Percentiles rank a stretch among this genome's conserved stretches.
Evolutionary conservation across 495 filamentous ascomycete genomes (phyloP).

Genomic region (Cetradonia linearis): DNA sequence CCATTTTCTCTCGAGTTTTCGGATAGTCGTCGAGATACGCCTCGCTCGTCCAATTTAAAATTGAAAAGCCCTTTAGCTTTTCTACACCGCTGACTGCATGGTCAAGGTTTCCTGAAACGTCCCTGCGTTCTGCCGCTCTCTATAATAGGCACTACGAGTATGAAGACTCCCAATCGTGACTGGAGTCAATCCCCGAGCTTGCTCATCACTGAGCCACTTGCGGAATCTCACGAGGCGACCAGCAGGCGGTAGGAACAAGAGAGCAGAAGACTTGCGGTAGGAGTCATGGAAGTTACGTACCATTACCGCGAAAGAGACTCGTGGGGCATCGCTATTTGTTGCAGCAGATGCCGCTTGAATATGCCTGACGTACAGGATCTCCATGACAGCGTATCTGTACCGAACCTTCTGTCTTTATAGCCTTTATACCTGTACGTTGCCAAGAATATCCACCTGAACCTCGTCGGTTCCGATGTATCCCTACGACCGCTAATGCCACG

Average conservation of each 20-base stretch:
- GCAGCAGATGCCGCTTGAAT: background rate
- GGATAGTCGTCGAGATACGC: background rate
- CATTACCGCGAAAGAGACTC: background rate
- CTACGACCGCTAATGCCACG: background rate
- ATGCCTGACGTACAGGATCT: background rate
- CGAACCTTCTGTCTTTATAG: background rate
- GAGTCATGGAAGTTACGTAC: background rate
- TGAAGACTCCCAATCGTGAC: background rate
- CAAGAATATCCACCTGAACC: background rate
- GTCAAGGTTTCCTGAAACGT: background rate
- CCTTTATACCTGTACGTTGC: background rate
- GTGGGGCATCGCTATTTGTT: background rate
- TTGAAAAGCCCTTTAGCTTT: background rate
- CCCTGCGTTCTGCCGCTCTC: background rate
- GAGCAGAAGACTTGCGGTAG: background rate
- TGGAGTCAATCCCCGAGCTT: background rate
- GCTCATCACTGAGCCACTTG: background rate
- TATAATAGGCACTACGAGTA: background rate
- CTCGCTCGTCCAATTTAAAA: background rate
- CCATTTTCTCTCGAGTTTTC: background rate
- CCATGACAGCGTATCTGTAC: background rate
- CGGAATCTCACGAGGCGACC: background rate
- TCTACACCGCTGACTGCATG: background rate
- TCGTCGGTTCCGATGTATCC: background rate
- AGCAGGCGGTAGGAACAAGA: background rate